A percentile compares a stretch with the other conserved stretches of the same genome.
Conservation (phyloP, 768 basidiomycete genomes). For the Lentinula sp. region DNA sequence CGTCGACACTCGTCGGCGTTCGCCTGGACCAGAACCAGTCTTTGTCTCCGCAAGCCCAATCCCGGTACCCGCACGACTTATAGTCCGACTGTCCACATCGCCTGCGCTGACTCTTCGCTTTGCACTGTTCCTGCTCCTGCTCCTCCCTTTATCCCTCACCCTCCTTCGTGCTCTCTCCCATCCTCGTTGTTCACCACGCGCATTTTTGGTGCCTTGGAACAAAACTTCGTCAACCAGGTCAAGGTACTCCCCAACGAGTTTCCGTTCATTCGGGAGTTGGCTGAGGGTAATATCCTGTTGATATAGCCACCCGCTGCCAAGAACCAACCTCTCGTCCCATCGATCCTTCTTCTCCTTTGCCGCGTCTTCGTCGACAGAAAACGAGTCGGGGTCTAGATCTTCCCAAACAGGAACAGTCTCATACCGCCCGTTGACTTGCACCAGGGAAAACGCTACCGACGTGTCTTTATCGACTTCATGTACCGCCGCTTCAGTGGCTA, state of each 20-base stretch:
- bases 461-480: constrained; percentile 47
- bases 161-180: constrained; percentile 44
- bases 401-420: constrained; percentile 79
- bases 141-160: constrained; percentile 31
- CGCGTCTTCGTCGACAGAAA: constrained; percentile 32
- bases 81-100: constrained; percentile 23
- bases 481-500: constrained; percentile 11
- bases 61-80: constrained; percentile 5
- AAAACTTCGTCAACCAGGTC: constrained; percentile 78
- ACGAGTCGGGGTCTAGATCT: constrained; percentile 49
- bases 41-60: constrained; percentile 17
- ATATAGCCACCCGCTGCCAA: constrained; percentile 83
- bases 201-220: constrained; percentile 53
- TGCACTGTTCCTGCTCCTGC: constrained; percentile 21
- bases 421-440: constrained; percentile 61
- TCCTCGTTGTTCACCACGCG: constrained; percentile 34
- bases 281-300: constrained; percentile 52
- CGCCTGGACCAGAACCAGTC: constrained; percentile 14
- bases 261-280: constrained; percentile 52
- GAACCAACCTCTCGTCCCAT: constrained; percentile 79
- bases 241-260: constrained; percentile 54
- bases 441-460: constrained; percentile 61
- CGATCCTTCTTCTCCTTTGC: constrained; percentile 58
- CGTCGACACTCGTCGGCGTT: constrained; percentile 51
- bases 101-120: constrained; percentile 48